A percentile compares a stretch with the other conserved stretches of the same genome.
phyloP scores from a whole-genome alignment of 225 moss, liverwort and hornwort species.

The Sphagnum tenellum region DNA sequence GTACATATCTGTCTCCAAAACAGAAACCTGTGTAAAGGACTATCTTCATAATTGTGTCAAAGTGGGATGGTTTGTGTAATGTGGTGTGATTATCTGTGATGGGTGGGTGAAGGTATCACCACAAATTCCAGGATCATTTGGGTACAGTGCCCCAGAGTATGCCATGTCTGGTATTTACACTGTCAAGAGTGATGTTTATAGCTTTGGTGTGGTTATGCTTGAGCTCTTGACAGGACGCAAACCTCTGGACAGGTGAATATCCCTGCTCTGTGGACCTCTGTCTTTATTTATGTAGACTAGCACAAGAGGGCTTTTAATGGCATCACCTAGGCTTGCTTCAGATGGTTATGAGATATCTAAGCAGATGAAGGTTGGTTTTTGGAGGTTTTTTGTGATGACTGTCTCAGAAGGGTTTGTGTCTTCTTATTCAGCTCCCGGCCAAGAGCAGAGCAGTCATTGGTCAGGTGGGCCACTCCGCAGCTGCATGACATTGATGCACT shows the following conservation, averaged over 20 bases:
- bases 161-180: slow-evolving; percentile 44
- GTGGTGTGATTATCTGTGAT: too few relatives aligned
- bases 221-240: slow-evolving; percentile 61
- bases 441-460: slow-evolving; percentile 67
- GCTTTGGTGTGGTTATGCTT: slow-evolving; percentile 58
- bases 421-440: slow-evolving; percentile 43
- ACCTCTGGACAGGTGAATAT: slow-evolving; percentile 44
- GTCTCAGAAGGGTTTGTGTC: too few relatives aligned
- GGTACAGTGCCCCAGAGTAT: slow-evolving; percentile 49
- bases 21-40: too few relatives aligned
- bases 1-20: slow-evolving; percentile 7
- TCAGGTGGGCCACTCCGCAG: slow-evolving; percentile 79
- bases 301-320: too few relatives aligned
- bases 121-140: slow-evolving; percentile 54
- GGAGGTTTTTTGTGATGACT: too few relatives aligned
- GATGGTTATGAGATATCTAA: too few relatives aligned
- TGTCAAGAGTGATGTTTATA: slow-evolving; percentile 60
- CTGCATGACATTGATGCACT: slow-evolving; percentile 75
- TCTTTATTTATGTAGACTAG: neutral
- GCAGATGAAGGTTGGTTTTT: too few relatives aligned
- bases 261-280: neutral
- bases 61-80: neutral
- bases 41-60: neutral
- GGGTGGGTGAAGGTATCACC: slow-evolving; percentile 36
- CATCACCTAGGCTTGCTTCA: too few relatives aligned